phyloP scores from a whole-genome alignment of 768 basidiomycete genomes.

The Suillus variegatus region DNA sequence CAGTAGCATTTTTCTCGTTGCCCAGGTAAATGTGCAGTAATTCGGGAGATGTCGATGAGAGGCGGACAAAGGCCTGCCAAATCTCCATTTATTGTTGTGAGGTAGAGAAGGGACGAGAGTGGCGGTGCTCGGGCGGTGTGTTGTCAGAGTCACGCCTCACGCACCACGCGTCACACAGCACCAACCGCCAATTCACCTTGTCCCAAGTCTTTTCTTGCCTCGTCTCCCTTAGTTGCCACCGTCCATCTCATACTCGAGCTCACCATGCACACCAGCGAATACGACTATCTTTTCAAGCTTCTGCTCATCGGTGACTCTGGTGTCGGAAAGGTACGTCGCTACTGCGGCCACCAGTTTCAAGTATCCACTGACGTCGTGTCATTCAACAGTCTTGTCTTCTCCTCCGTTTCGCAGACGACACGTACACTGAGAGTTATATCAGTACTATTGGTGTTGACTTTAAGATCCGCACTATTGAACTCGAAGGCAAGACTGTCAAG shows the following conservation, averaged over 20 bases:
- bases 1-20: neutral
- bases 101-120: neutral
- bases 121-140: conserved; percentile 26
- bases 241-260: conserved; percentile 23
- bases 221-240: conserved; percentile 23
- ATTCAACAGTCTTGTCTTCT: conserved; percentile 83
- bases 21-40: conserved; percentile 1
- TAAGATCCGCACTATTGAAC: conserved; percentile 98
- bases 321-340: conserved; percentile 77
- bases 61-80: neutral
- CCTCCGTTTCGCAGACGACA: conserved; percentile 93
- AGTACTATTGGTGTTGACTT: conserved; percentile 98
- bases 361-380: conserved; percentile 24
- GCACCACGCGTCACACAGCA: conserved; percentile 35
- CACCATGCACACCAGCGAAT: conserved; percentile 88
- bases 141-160: conserved; percentile 29
- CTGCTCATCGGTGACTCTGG: conserved; percentile 95
- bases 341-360: conserved; percentile 16
- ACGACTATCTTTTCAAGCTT: conserved; percentile 96
- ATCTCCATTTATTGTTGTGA: conserved; percentile 7
- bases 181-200: conserved; percentile 37
- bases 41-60: neutral
- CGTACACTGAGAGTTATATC: conserved; percentile 97
- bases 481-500: conserved; percentile 98
- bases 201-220: conserved; percentile 38